A percentile compares a stretch with the other conserved stretches of the same genome.
These are phyloP conservation scores for Apiosordaria backusii DNA, from an alignment of 495 filamentous ascomycete species.

Conservation along the genomic window DNA sequence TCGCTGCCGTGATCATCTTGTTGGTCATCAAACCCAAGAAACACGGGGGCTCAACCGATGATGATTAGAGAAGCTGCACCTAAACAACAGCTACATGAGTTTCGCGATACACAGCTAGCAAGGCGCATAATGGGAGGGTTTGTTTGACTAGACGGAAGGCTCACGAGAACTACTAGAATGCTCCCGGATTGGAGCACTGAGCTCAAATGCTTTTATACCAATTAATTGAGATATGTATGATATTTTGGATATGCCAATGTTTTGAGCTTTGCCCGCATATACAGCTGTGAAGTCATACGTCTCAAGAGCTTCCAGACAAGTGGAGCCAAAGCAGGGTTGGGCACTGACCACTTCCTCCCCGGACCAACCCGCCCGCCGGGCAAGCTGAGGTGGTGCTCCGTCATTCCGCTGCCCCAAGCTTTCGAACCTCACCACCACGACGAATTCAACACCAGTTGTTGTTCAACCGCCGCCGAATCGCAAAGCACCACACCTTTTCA, in stretches of 20 bases:
- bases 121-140: not conserved
- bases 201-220: not conserved
- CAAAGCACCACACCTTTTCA: not conserved
- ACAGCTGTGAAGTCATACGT: not conserved
- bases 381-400: too few species aligned
- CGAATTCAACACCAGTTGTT: conserved; percentile 7
- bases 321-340: conserved; percentile 12
- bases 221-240: conserved; percentile 2
- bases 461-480: not conserved
- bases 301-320: not conserved
- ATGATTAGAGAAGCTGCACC: not conserved
- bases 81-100: not conserved
- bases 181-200: not conserved
- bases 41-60: conserved; percentile 18
- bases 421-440: conserved; percentile 24
- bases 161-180: not conserved
- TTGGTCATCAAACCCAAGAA: conserved; percentile 78
- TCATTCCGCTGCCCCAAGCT: conserved; percentile 1
- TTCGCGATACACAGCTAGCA: not conserved
- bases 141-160: conserved; percentile 9
- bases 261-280: not conserved
- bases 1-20: conserved; percentile 83
- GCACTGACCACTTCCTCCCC: conserved; percentile 13
- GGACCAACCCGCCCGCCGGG: conserved; percentile 1
- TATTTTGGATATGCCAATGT: not conserved